phyloP scores from a whole-genome alignment of 2,329 filamentous ascomycete genomes.

The Botrytis fabae region DNA sequence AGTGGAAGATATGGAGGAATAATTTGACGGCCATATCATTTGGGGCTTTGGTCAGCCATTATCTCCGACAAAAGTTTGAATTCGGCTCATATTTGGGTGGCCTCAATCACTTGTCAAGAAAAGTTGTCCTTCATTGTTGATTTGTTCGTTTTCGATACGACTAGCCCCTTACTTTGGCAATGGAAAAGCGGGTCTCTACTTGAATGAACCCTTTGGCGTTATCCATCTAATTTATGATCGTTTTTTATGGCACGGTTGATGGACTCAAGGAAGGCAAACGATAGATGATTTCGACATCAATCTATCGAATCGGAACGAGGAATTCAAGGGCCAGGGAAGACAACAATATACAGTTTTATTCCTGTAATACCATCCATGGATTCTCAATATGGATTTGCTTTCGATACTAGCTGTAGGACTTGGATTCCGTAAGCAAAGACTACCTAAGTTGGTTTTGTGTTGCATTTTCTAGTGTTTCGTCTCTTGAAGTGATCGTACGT shows the following conservation, averaged over 20 bases:
- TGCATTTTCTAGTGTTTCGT: background rate
- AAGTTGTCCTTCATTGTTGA: background rate
- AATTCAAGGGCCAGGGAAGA: background rate
- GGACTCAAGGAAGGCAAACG: background rate
- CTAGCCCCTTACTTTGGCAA: background rate
- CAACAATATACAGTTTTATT: background rate
- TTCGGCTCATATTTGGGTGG: background rate
- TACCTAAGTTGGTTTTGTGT: background rate
- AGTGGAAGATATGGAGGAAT: background rate
- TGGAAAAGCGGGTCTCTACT: background rate
- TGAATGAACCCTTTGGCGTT: background rate
- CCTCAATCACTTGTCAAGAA: background rate
- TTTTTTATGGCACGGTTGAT: background rate
- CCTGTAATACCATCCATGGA: background rate
- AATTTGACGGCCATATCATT: background rate
- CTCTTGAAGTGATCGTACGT: background rate
- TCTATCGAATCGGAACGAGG: background rate
- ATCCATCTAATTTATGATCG: background rate
- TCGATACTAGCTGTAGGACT: background rate
- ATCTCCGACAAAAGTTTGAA: background rate
- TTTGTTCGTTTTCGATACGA: background rate
- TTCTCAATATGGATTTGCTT: background rate
- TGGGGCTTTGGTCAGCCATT: background rate
- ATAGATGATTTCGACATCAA: background rate
- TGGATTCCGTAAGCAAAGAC: background rate